These are phyloP conservation scores for Penicillium goetzii DNA, from an alignment of 495 filamentous ascomycete species.

Conservation along the genomic window DNA sequence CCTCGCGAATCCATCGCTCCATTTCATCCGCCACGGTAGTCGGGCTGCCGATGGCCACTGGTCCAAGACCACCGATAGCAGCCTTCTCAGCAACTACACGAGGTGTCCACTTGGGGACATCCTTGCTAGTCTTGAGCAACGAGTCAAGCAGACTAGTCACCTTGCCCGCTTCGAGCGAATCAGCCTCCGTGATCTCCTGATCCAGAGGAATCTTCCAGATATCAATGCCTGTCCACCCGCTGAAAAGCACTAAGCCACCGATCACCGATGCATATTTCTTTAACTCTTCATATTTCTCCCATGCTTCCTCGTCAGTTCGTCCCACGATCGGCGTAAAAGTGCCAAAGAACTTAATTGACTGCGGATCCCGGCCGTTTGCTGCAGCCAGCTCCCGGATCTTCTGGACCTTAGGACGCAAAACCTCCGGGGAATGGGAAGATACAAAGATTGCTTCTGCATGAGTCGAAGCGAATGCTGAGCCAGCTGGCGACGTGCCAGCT, in stretches of 20 bases:
- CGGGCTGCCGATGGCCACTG: conserved; percentile 56
- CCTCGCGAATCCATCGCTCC: conserved; percentile 61
- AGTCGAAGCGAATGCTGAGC: conserved; percentile 59
- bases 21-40: conserved; percentile 60
- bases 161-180: conserved; percentile 56
- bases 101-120: conserved; percentile 57
- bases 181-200: conserved; percentile 55
- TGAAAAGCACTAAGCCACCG: conserved; percentile 62
- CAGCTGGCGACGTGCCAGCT: conserved; percentile 62
- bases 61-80: conserved; percentile 59
- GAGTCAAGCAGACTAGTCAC: conserved; percentile 55
- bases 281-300: conserved; percentile 54
- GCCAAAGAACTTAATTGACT: conserved; percentile 62
- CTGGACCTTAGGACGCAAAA: conserved; percentile 56
- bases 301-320: conserved; percentile 59
- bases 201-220: conserved; percentile 60
- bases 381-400: conserved; percentile 58
- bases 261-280: conserved; percentile 55
- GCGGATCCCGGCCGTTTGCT: conserved; percentile 55
- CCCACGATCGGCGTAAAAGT: conserved; percentile 62
- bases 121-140: conserved; percentile 54
- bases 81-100: conserved; percentile 58
- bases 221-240: conserved; percentile 66
- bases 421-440: conserved; percentile 54
- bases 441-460: conserved; percentile 71